Conservation (phyloP, 495 filamentous ascomycete species). For the Oleoguttula mirabilis region DNA sequence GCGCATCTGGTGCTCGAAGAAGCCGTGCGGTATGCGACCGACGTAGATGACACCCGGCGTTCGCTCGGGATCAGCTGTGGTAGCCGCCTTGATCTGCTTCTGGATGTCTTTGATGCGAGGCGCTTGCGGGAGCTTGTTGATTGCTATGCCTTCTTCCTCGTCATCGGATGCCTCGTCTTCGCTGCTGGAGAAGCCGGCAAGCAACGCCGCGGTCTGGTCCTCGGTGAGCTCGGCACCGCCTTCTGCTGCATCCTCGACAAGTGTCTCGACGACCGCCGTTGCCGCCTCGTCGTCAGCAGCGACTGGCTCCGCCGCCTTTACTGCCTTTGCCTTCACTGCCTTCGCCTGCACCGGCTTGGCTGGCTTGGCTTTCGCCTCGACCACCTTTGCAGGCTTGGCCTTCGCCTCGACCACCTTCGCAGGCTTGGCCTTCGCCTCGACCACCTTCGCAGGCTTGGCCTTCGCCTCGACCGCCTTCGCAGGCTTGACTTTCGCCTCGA, state of each 20-base stretch:
- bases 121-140: constrained; percentile 44
- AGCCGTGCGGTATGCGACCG: constrained; percentile 82
- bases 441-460: constrained; percentile 15
- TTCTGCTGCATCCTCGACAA: constrained; percentile 18
- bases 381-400: not conserved
- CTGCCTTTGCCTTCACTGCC: constrained; percentile 16
- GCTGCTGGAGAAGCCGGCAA: constrained; percentile 72
- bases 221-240: constrained; percentile 28
- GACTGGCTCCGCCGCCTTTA: constrained; percentile 8
- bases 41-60: constrained; percentile 77
- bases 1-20: constrained; percentile 93
- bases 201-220: constrained; percentile 58
- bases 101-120: constrained; percentile 40
- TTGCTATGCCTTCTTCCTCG: constrained; percentile 43
- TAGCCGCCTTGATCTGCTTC: constrained; percentile 41
- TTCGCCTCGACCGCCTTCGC: constrained; percentile 15
- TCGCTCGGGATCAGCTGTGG: constrained; percentile 27
- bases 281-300: constrained; percentile 18
- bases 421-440: constrained; percentile 3
- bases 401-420: constrained; percentile 2
- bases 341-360: no score
- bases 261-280: constrained; percentile 24
- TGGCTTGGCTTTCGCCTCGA: not conserved
- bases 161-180: constrained; percentile 33
- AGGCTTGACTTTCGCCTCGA: constrained; percentile 1